Evolutionary conservation across 2,329 filamentous ascomycete species (phyloP), one percentile per base, ranked within the genome.

Genomic region (Rhinocladiella similis): DNA sequence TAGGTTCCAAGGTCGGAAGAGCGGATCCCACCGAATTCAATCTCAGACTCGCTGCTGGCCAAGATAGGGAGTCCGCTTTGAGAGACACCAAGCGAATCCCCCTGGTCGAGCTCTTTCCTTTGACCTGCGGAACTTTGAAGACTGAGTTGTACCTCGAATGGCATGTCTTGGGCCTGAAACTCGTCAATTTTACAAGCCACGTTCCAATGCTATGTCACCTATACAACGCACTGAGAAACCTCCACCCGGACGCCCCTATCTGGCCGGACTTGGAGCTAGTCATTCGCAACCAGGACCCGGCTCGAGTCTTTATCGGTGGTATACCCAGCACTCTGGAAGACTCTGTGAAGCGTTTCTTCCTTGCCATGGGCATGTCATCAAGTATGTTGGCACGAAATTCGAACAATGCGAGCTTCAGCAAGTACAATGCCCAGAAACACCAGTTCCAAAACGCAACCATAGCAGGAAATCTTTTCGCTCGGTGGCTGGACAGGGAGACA

Each of bases 211-310:
- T 50, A 20, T 50, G 48, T 29, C 48, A 50, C 38, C 48, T 50
- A 27, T 50, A 50, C 20, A 50, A 50, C 19, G 48, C 35, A 16
- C 36, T 50, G 20, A 35, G 38, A 39, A 41, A 27, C 5, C 20
- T 50, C 20, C 25, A 42, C 7, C 7, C 33, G 3, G 14, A 50
- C 7, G 35, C 48, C 14, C 48, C 48, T 10, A 39, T 50, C 22
- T 50, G 48, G 48, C 48, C 48, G 5, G 48, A 50, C 38, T 41
- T 50, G 48, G 48, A 50, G 36, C 48, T 50, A 7, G 18, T 50
- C 3, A 50, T 50, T 18, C 33, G 48, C 13, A 50, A 50, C 36
- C 48, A 50, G 48, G 25, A 19, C 48, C 48, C 48, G 1, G 36
- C 18, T 10, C 22, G 25, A 50, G 25, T 50, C 13, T 50, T 50